These are phyloP conservation scores for Saxophila tyrrhenica DNA, from an alignment of 495 filamentous ascomycete genomes.

Conservation along the genomic window DNA sequence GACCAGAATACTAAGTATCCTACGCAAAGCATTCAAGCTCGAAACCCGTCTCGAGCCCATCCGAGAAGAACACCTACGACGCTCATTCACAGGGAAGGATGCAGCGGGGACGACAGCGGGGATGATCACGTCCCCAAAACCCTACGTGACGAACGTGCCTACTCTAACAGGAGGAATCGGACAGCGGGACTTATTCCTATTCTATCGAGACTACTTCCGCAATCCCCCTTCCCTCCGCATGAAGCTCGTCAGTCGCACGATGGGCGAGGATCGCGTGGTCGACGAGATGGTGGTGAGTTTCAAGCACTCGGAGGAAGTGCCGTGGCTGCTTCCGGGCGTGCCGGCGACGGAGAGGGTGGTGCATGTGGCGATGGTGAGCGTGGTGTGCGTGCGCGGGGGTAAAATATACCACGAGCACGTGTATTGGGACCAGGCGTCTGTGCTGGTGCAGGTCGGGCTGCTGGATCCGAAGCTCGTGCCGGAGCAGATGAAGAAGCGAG, in stretches of 20 bases:
- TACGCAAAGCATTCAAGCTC: slow-evolving; percentile 44
- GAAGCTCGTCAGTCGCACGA: slow-evolving; percentile 60
- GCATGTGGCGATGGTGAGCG: slow-evolving; percentile 59
- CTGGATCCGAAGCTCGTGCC: slow-evolving; percentile 53
- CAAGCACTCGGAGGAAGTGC: slow-evolving; percentile 59
- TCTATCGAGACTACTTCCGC: slow-evolving; percentile 68
- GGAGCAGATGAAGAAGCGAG: slow-evolving; percentile 32
- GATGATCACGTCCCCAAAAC: slow-evolving; percentile 10
- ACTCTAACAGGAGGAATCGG: slow-evolving; percentile 65
- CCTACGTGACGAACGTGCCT: slow-evolving; percentile 46
- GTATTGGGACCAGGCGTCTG: slow-evolving; percentile 79
- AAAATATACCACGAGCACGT: slow-evolving; percentile 72
- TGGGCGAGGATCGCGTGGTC: slow-evolving; percentile 47
- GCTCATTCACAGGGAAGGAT: neutral
- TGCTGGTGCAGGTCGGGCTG: slow-evolving; percentile 65
- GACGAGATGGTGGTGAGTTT: slow-evolving; percentile 51
- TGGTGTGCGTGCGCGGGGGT: slow-evolving; percentile 64
- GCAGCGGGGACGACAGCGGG: slow-evolving; percentile 24
- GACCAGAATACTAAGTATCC: slow-evolving; percentile 35
- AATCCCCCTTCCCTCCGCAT: slow-evolving; percentile 57
- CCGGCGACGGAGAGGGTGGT: slow-evolving; percentile 57
- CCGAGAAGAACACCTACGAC: slow-evolving; percentile 48
- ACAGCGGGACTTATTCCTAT: slow-evolving; percentile 47
- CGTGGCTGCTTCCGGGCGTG: slow-evolving; percentile 73
- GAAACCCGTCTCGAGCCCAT: slow-evolving; percentile 49